Base-by-base conservation (phyloP, 2,329 filamentous ascomycete genomes). In the Scedosporium boydii region DNA sequence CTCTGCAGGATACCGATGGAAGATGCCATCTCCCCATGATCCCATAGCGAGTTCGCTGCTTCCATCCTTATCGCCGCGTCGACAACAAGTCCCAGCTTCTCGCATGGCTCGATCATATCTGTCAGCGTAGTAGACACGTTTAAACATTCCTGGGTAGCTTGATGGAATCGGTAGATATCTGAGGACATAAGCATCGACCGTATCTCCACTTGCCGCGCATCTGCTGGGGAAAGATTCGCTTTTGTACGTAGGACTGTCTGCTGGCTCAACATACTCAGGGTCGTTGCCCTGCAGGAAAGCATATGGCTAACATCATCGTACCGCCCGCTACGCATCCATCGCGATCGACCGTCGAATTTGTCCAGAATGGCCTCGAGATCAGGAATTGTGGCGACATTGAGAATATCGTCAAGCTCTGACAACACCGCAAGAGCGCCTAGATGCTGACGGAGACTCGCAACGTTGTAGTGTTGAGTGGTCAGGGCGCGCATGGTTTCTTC, bases 31-130 rank as follows among this genome's bases (percentile, higher is more conserved):
- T 99, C 93, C 12, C 92, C 92, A 71, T 96, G 89, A 65, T 96
- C 91, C 93, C 95, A 99, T 1, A 99, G 78, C 6, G 96, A 91
- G 69, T 89, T 91, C 10, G 96, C 93, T 6, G 90, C 85, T 72
- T 98, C 95, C 61, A 93, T 84, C 66, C 87, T 86, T 46, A 92
- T 85, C 12, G 87, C 87, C 12, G 87, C 89, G 69, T 92, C 88
- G 55, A 97, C 85, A 63, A 87, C 83, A 2, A 98, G 76, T 0
- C 89, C 90, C n/a, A 91, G 74, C 0, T 83, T 78, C 64, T 82
- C 81, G 70, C 90, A 95, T 3, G 86, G 78, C 5, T 79, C 72
- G n/a, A 92, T 84, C 27, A 98, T 80, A 62, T 90, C 86, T 12
- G 86, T 89, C n/a, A 99, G 80, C 27, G 88, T 87, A 2, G 93